These are phyloP conservation scores for Xylaria longipes DNA, from an alignment of 495 filamentous ascomycete genomes.

Conservation along the genomic window DNA sequence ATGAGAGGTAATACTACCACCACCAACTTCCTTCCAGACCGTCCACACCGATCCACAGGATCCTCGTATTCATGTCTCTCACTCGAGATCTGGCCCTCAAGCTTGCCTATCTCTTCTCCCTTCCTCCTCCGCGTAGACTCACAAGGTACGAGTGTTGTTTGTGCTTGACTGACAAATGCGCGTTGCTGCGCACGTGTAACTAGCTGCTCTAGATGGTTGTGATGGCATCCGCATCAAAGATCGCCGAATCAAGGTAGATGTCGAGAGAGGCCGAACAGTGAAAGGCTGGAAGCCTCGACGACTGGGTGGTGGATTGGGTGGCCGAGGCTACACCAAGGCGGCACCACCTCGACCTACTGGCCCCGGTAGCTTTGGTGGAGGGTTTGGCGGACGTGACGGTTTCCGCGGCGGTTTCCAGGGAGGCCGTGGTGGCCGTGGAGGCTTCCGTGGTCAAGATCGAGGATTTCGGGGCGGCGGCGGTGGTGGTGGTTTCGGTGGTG, in stretches of 20 bases:
- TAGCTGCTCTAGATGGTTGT: slow-evolving; percentile 64
- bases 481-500: slow-evolving; percentile 59
- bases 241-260: slow-evolving; percentile 89
- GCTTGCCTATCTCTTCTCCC: slow-evolving; percentile 56
- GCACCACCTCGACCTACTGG: slow-evolving; percentile 76
- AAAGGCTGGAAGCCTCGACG: slow-evolving; percentile 93
- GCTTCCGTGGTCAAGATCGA: slow-evolving; percentile 63
- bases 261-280: slow-evolving; percentile 93
- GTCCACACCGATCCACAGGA: slow-evolving; percentile 44
- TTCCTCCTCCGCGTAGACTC: slow-evolving; percentile 29
- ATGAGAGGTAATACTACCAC: slow-evolving; percentile 88
- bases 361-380: slow-evolving; percentile 69
- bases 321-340: slow-evolving; percentile 90
- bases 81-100: slow-evolving; percentile 59
- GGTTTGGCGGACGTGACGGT: slow-evolving; percentile 67
- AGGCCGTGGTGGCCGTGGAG: slow-evolving; percentile 67
- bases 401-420: slow-evolving; percentile 53
- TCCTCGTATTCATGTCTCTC: slow-evolving; percentile 41
- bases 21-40: slow-evolving; percentile 48
- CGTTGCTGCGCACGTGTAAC: slow-evolving; percentile 57
- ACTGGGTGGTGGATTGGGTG: slow-evolving; percentile 90
- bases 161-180: slow-evolving; percentile 64
- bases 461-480: slow-evolving; percentile 57
- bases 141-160: slow-evolving; percentile 54
- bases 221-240: slow-evolving; percentile 94